These are phyloP conservation scores for Umbellularia californica DNA, from an alignment of 164 flowering plant species.

Conservation along the genomic window DNA sequence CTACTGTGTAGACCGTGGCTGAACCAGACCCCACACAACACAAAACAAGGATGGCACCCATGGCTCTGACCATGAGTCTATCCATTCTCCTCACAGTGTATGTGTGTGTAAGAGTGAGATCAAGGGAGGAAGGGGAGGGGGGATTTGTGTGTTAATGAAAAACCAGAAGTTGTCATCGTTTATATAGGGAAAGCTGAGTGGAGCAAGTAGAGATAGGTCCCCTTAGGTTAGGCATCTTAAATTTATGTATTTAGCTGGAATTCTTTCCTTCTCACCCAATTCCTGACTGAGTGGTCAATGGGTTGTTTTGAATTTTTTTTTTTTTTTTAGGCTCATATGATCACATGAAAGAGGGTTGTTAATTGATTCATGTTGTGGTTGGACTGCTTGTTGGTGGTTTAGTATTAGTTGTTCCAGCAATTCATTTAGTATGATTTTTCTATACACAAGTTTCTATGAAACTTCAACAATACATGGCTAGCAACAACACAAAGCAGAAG, in stretches of 20 bases:
- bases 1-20: slow-evolving; percentile 37
- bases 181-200: slow-evolving; percentile 11
- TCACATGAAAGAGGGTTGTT: neutral
- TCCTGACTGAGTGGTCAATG: neutral
- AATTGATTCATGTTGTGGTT: neutral
- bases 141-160: neutral
- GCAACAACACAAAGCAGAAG: neutral
- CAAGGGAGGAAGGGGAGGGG: neutral
- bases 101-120: neutral
- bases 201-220: slow-evolving; percentile 3
- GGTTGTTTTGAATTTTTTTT: neutral
- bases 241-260: neutral
- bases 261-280: neutral
- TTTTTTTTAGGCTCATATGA: neutral
- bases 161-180: neutral
- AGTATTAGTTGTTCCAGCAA: neutral
- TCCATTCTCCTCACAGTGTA: neutral
- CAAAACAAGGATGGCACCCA: slow-evolving; percentile 11
- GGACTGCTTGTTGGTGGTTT: neutral
- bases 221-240: neutral
- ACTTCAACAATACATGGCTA: neutral
- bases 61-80: neutral
- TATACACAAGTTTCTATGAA: neutral
- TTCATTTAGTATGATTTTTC: neutral
- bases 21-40: slow-evolving; percentile 16